Base-by-base conservation (phyloP, 2,329 filamentous ascomycete genomes). In the Diaporthe capsici region DNA sequence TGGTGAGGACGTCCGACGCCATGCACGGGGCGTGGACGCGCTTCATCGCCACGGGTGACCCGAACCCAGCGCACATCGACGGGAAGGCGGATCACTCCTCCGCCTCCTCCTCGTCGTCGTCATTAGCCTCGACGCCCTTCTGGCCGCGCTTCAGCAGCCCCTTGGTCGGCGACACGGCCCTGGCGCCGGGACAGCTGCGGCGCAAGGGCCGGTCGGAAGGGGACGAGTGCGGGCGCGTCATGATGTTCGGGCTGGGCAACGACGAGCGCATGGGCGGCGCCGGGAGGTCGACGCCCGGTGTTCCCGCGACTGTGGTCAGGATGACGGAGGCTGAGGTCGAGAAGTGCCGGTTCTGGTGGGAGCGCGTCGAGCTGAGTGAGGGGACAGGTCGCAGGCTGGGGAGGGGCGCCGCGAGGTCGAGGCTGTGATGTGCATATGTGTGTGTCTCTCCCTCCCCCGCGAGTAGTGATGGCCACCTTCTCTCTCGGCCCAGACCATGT, bases 321-420 rank as follows among this genome's bases (percentile, higher is more conserved):
- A 81, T 86, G 83, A 89, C 84, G 31, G 81, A 80, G 5, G 84
- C 84, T 76, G 88, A 90, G 76, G 82, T 82, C 72, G 81, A 85
- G 70, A 87, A 90, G 79, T 91, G 89, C 78, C 81, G 83, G 17
- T 93, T 91, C 81, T 94, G 92, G 92, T 92, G 90, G 89, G 84
- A 85, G 17, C 87, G 87, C 76, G 87, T 88, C 28, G 82, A 85
- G 74, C 78, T 87, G 67, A 89, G 87, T 78, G 82, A 90, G 79
- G 87, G 86, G 10, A 83, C 83, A 75, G 86, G 84, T 1, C 82
- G 34, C 68, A 77, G 76, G 68, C 20, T 68, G 34, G 44, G 2
- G 4, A 15, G 22, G 7, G 58, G 17, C 7, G 31, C 42, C 28
- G 31, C 31, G 61, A 71, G 28, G 72, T 71, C 63, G 55, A 73